Evolutionary conservation across 2,329 filamentous ascomycete genomes (phyloP).

Genomic region (Epichloe sibirici): DNA sequence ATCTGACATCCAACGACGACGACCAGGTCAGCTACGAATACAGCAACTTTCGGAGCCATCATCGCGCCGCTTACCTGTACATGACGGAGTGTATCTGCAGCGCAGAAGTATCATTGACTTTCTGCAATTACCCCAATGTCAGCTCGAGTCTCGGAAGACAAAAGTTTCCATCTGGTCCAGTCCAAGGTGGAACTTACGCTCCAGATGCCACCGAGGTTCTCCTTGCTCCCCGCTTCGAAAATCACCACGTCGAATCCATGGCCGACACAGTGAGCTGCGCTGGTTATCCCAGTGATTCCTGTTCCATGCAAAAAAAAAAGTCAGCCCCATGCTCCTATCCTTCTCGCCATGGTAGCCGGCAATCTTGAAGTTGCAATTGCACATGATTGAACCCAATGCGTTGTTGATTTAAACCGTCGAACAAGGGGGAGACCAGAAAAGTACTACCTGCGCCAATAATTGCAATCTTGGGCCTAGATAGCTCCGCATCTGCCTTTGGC

Average conservation of each 20-base stretch:
- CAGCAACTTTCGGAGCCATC: background rate
- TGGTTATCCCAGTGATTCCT: constrained; percentile 62
- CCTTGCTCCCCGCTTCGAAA: constrained; percentile 58
- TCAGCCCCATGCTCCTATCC: too few species aligned
- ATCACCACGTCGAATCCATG: constrained; percentile 75
- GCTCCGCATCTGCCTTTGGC: constrained; percentile 42
- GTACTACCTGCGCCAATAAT: constrained; percentile 62
- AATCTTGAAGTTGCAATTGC: too few species aligned
- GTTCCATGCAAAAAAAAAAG: constrained; percentile 20
- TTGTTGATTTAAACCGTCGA: background rate
- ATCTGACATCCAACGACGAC: constrained; percentile 20
- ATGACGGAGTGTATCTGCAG: constrained; percentile 77
- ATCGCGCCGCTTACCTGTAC: constrained; percentile 43
- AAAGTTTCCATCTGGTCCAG: background rate
- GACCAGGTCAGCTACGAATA: background rate
- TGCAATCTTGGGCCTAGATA: constrained; percentile 54
- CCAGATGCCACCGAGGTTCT: constrained; percentile 69
- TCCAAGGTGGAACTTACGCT: constrained; percentile 37
- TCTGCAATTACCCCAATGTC: constrained; percentile 25
- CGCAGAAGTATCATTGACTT: constrained; percentile 70
- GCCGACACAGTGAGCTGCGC: constrained; percentile 71
- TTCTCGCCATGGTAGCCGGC: too few species aligned
- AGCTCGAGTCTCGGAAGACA: background rate
- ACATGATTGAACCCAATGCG: background rate
- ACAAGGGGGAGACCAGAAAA: accelerated